These are phyloP conservation scores for Solioccasus polychromus DNA, from an alignment of 768 basidiomycete species.

Conservation along the genomic window DNA sequence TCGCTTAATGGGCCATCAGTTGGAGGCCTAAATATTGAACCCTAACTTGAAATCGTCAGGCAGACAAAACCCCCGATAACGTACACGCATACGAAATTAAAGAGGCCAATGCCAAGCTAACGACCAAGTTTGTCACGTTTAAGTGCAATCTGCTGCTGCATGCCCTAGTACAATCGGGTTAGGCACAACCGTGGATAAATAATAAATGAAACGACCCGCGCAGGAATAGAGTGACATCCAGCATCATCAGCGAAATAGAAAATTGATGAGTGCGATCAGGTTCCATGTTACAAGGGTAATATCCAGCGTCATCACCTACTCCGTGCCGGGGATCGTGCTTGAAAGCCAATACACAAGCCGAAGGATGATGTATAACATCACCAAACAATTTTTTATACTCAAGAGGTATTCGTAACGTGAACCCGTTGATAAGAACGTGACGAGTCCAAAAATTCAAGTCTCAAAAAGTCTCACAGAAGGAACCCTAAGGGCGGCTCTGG, in stretches of 20 bases:
- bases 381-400: constrained; percentile 6
- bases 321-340: constrained; percentile 25
- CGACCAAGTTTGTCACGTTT: constrained; percentile 11
- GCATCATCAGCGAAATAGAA: constrained; percentile 1
- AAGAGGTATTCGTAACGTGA: background rate
- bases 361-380: constrained; percentile 1
- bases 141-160: constrained; percentile 21
- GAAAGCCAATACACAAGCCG: constrained; percentile 10
- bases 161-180: constrained; percentile 17
- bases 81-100: constrained; percentile 13
- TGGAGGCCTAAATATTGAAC: constrained; percentile 20
- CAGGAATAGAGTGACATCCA: constrained; percentile 9
- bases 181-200: background rate
- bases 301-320: constrained; percentile 17
- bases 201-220: background rate
- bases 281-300: background rate
- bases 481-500: too few relatives aligned
- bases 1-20: constrained; percentile 24
- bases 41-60: constrained; percentile 8
- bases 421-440: too few relatives aligned
- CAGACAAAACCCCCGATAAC: background rate
- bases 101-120: constrained; percentile 21
- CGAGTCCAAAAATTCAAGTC: too few relatives aligned
- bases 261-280: background rate
- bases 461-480: too few relatives aligned